Conservation (phyloP, 345 rosid species). For the Brassica napus region DNA sequence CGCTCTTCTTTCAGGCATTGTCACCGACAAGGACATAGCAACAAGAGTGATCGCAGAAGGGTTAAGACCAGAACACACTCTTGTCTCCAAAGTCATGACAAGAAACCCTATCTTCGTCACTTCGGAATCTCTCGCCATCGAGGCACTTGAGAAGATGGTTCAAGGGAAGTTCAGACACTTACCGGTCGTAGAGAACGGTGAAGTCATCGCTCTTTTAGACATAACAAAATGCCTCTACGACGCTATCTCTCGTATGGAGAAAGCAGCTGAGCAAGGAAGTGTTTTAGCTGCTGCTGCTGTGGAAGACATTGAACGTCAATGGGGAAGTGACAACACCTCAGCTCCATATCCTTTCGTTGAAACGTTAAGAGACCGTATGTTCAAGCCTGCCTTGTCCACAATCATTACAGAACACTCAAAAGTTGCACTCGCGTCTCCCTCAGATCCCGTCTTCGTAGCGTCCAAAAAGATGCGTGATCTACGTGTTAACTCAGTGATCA, state of each 20-base stretch:
- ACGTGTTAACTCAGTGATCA: conserved; percentile 73
- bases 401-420: conserved; percentile 71
- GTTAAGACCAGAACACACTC: conserved; percentile 84
- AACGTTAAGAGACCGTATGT: conserved; percentile 86
- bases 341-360: conserved; percentile 77
- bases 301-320: conserved; percentile 88
- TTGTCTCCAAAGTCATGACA: conserved; percentile 89
- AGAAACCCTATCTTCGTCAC: conserved; percentile 86
- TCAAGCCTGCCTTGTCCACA: conserved; percentile 86
- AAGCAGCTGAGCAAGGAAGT: conserved; percentile 92
- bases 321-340: conserved; percentile 60
- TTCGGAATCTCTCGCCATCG: conserved; percentile 82
- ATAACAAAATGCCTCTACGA: conserved; percentile 92
- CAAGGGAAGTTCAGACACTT: conserved; percentile 95
- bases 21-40: conserved; percentile 88
- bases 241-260: conserved; percentile 93
- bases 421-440: conserved; percentile 69
- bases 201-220: conserved; percentile 92
- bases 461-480: conserved; percentile 81
- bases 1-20: conserved; percentile 91
- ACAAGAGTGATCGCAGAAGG: conserved; percentile 90
- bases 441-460: conserved; percentile 87
- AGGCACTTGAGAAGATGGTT: conserved; percentile 96
- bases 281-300: conserved; percentile 95
- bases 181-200: conserved; percentile 96